phyloP scores from a whole-genome alignment of 257 asterid genomes.

The Scutellaria minor region DNA sequence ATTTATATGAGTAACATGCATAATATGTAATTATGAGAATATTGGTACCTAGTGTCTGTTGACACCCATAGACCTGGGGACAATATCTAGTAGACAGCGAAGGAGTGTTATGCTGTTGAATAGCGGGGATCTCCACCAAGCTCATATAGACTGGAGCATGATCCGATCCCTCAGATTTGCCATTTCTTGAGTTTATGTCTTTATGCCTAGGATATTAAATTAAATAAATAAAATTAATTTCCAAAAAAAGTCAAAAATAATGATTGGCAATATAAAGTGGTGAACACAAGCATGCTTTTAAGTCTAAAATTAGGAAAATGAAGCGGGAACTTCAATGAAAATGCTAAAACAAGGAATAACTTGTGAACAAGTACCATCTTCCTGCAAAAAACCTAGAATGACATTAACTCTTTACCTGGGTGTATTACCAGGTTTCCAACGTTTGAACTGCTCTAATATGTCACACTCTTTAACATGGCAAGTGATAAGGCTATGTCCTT shows the following conservation, averaged over 20 bases:
- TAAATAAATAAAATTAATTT: too few species aligned
- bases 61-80: constrained; percentile 87
- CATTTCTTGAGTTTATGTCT: constrained; percentile 54
- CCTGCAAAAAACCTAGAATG: constrained; percentile 20
- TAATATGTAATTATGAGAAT: constrained; percentile 30
- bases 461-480: constrained; percentile 93
- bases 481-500: constrained; percentile 62
- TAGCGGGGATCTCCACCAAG: constrained; percentile 64
- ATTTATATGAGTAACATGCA: neutral
- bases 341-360: constrained; percentile 17
- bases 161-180: constrained; percentile 93
- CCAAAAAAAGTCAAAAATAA: neutral
- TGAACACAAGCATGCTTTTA: constrained; percentile 20
- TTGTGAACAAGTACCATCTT: constrained; percentile 24
- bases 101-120: constrained; percentile 75
- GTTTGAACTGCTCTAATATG: constrained; percentile 77
- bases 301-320: constrained; percentile 14
- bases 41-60: constrained; percentile 81
- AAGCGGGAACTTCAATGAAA: neutral
- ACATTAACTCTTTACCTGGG: constrained; percentile 60
- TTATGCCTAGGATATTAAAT: constrained; percentile 35
- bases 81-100: constrained; percentile 82
- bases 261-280: constrained; percentile 21
- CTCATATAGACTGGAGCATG: constrained; percentile 83
- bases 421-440: constrained; percentile 82